Conservation (phyloP, 1,139 yeast genomes). For the Geotrichum australiense region DNA sequence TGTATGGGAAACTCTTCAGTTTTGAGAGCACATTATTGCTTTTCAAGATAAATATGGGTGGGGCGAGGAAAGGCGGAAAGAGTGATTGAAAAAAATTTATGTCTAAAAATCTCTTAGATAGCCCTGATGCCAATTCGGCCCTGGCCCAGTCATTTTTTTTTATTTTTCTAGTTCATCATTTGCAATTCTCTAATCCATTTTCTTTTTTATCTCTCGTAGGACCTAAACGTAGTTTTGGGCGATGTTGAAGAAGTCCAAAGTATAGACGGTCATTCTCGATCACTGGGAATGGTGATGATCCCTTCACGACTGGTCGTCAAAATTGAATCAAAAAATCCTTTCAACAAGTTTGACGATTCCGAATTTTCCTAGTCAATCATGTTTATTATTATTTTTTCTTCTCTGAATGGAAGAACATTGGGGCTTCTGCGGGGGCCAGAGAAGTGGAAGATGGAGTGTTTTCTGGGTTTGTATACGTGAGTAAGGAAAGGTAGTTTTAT, state of each 20-base stretch:
- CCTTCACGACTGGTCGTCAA: conserved; percentile 8
- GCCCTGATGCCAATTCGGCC: background rate
- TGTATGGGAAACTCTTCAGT: background rate
- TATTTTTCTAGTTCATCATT: background rate
- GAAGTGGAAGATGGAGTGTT: too few species aligned
- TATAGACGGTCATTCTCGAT: conserved; percentile 5
- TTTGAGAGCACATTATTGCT: too few species aligned
- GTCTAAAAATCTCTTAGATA: too few species aligned
- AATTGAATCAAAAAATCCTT: conserved; percentile 6
- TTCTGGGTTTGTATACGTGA: too few species aligned
- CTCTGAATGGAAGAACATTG: too few species aligned
- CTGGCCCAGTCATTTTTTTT: background rate
- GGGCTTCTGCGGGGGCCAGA: too few species aligned
- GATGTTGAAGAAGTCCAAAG: conserved; percentile 9
- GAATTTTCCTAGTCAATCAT: conserved; percentile 5
- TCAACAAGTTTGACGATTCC: background rate
- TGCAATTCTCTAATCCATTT: background rate
- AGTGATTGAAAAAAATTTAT: too few species aligned
- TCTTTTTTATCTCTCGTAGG: conserved; percentile 5
- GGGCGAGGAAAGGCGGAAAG: too few species aligned
- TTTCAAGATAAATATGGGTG: too few species aligned
- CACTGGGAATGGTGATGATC: conserved; percentile 14
- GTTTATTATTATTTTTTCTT: too few species aligned
- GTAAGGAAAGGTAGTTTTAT: too few species aligned
- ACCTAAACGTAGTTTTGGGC: conserved; percentile 8